Percentiles rank a stretch among this genome's conserved stretches.
Conservation (phyloP, 345 rosid species). For the Diplotaxis tenuifolia region DNA sequence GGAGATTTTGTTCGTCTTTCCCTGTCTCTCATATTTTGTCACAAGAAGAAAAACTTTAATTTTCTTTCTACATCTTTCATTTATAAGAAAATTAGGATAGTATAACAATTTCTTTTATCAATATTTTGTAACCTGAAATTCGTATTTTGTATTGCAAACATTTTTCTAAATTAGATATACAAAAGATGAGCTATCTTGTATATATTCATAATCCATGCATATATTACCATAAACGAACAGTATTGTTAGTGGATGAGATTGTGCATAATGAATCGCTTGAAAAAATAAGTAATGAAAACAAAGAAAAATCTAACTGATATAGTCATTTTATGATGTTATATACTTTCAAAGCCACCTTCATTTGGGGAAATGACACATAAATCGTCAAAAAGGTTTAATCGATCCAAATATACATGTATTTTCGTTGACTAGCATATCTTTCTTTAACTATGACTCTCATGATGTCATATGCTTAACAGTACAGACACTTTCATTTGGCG, state of each 20-base stretch:
- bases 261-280: constrained; percentile 8
- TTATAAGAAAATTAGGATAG: not conserved
- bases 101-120: not conserved
- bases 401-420: not conserved
- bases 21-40: no score
- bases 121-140: not conserved
- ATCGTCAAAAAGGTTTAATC: not conserved
- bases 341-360: not conserved
- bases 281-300: not conserved
- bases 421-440: constrained; percentile 12
- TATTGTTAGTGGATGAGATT: not conserved
- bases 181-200: not conserved
- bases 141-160: not conserved
- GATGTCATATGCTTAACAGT: constrained; percentile 21
- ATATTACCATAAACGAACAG: not conserved
- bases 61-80: not conserved
- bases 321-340: constrained; percentile 9
- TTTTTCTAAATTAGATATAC: not conserved
- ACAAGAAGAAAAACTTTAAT: no score
- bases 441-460: not conserved
- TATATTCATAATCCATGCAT: not conserved
- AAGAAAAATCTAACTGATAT: not conserved
- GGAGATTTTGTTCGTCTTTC: no score
- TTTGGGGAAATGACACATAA: not conserved
- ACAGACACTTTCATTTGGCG: not conserved